phyloP scores from a whole-genome alignment of 106 monocot species.

The Dendrobium catenatum region DNA sequence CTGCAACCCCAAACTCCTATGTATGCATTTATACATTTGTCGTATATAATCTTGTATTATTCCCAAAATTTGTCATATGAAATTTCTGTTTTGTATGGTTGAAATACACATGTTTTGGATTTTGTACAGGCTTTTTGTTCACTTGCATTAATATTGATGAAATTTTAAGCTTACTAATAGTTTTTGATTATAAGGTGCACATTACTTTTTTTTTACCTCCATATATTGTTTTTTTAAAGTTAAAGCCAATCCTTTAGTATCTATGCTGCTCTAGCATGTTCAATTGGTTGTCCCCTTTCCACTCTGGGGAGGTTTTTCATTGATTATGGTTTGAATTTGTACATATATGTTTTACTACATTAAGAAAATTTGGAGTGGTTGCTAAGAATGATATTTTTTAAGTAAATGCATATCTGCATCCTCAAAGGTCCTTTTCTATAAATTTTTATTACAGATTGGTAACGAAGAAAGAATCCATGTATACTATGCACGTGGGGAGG shows the following conservation, averaged over 20 bases:
- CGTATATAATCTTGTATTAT: not conserved
- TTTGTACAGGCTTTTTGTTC: not conserved
- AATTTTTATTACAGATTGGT: slow-evolving; percentile 57
- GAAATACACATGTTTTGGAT: not conserved
- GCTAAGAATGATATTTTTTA: not conserved
- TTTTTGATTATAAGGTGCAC: not conserved
- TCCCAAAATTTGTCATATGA: not conserved
- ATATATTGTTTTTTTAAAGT: not conserved
- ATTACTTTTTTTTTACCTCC: not conserved
- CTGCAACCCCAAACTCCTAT: not conserved
- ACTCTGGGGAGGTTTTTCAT: not conserved
- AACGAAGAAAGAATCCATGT: slow-evolving; percentile 93
- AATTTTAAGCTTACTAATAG: not conserved
- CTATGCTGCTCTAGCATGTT: not conserved
- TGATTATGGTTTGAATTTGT: not conserved
- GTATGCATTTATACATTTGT: not conserved
- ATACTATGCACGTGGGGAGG: slow-evolving; percentile 93
- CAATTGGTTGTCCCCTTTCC: not conserved
- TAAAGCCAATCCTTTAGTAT: not conserved
- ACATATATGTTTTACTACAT: not conserved
- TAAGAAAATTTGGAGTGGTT: not conserved
- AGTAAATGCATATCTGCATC: not conserved
- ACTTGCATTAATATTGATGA: not conserved
- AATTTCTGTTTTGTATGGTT: not conserved
- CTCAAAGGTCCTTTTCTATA: not conserved